Evolutionary conservation across 176 grass and related monocot species (phyloP), one percentile per base, ranked within the genome.

Genomic region (Aegilops tauschii): DNA sequence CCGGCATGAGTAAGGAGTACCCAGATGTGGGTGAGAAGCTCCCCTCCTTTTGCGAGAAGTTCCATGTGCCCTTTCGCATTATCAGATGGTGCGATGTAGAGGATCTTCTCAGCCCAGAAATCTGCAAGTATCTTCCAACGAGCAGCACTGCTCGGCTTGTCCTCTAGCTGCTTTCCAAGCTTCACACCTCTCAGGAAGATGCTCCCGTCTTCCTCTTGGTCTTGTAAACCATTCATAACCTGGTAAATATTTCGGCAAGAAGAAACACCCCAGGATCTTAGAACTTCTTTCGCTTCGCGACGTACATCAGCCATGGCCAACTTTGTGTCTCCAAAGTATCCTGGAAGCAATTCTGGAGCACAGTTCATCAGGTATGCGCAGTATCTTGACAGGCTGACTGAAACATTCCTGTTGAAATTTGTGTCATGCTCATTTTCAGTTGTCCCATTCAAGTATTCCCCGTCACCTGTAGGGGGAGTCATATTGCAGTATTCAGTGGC

Each of bases 21-120:
- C 82, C 82, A 84, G 0, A 84, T 20, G 1, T 75, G 82, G 2
- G 82, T 84, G 8, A 84, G 54, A 61, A 84, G 62, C 35, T 84
- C 52, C 2, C 71, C 82, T 0, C 82, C 71, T 6, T 65, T 50
- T 10, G 65, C 84, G 5, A 86, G 75, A 2, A 17, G 76, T 37
- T 56, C 18, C 44, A 86, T 69, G 35, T 86, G 84, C 27, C 23
- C 30, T 4, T 20, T 77, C 1, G 36, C 72, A 66, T 77, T 65
- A 0, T 66, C 59, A 0, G 73, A 85, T 1, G 83, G 83, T 25
- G 73, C 45, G 0, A 78, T 8, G 6, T 85, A 85, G 83, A 78
- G 73, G 3, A 78, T 69, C 9, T 45, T 85, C 6, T 85, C 74
- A 0, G 6, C n/a, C 83, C 63, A 85, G 44, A 85, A 85, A 6